These are phyloP conservation scores for Coemansia reversa DNA, from an alignment of 192 early-diverging fungal species.

Conservation along the genomic window DNA sequence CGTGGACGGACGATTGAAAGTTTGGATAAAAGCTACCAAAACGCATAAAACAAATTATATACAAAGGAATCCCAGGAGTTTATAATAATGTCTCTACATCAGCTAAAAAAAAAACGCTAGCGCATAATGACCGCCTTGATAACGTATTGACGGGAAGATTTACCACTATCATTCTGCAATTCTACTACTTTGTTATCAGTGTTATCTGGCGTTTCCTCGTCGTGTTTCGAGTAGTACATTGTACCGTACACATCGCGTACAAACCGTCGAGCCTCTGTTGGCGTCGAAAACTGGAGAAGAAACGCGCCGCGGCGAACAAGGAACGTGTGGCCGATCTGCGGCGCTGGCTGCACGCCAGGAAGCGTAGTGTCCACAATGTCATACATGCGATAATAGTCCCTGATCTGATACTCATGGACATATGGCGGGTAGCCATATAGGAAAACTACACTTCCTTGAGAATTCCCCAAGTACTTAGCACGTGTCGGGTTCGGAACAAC, in stretches of 20 bases:
- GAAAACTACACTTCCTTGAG: conserved; percentile 33
- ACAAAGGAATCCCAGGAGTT: too few species aligned
- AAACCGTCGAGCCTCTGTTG: conserved; percentile 39
- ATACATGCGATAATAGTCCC: conserved; percentile 33
- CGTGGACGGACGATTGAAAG: too few species aligned
- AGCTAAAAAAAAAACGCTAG: conserved; percentile 7
- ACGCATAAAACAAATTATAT: too few species aligned
- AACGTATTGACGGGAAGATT: background rate
- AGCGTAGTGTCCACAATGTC: conserved; percentile 40
- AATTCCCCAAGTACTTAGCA: conserved; percentile 25
- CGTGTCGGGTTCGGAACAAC: conserved; percentile 22
- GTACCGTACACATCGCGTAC: conserved; percentile 37
- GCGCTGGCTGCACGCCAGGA: conserved; percentile 44
- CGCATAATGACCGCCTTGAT: conserved; percentile 31
- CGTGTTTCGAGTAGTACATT: conserved; percentile 14
- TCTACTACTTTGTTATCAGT: background rate
- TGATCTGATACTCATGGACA: conserved; percentile 30
- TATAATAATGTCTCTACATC: too few species aligned
- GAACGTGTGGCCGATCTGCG: conserved; percentile 32
- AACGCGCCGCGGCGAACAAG: conserved; percentile 37
- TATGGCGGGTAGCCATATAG: conserved; percentile 44
- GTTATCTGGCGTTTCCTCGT: background rate
- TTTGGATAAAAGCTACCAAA: too few species aligned
- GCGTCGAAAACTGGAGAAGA: conserved; percentile 35
- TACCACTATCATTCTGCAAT: too few species aligned